phyloP scores from a whole-genome alignment of 2,329 filamentous ascomycete species.

The Tricladium varicosporioides region DNA sequence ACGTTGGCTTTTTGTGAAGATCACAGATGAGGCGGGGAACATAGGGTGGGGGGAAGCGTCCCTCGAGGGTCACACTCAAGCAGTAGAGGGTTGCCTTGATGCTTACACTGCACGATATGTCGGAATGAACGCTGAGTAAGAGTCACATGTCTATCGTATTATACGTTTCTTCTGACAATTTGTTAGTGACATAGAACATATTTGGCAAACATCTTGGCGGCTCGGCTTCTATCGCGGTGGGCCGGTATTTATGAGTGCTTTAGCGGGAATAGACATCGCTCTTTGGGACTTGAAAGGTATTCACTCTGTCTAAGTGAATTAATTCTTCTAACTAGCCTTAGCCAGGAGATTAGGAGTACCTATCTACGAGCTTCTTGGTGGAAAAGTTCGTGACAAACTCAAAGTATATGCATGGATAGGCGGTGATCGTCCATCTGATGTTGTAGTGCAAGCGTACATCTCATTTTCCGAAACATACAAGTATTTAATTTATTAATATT shows the following conservation, averaged over 20 bases:
- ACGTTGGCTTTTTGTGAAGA: constrained; percentile 76
- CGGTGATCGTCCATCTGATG: constrained; percentile 66
- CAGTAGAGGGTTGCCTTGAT: constrained; percentile 71
- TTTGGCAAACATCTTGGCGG: constrained; percentile 74
- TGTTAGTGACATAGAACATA: constrained; percentile 70
- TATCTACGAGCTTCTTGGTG: constrained; percentile 71
- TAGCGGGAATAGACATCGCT: constrained; percentile 76
- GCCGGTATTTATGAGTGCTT: constrained; percentile 76
- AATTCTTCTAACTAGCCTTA: constrained; percentile 15
- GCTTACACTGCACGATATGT: constrained; percentile 61
- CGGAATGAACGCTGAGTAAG: constrained; percentile 69
- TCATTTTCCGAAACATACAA: no score
- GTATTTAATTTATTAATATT: constrained; percentile 5
- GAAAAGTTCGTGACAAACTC: constrained; percentile 67
- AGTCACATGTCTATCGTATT: not conserved
- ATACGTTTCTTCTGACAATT: not conserved
- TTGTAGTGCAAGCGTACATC: constrained; percentile 57
- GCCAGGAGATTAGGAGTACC: constrained; percentile 62
- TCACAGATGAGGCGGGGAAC: constrained; percentile 63
- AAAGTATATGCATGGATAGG: constrained; percentile 79
- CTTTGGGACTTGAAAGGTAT: constrained; percentile 40
- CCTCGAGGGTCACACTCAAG: constrained; percentile 70
- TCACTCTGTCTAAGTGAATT: not conserved
- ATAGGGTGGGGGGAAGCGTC: constrained; percentile 74
- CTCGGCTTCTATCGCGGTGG: constrained; percentile 74